Conservation (phyloP, 2,329 filamentous ascomycete species). For the Hymenoscyphus fructigenus region DNA sequence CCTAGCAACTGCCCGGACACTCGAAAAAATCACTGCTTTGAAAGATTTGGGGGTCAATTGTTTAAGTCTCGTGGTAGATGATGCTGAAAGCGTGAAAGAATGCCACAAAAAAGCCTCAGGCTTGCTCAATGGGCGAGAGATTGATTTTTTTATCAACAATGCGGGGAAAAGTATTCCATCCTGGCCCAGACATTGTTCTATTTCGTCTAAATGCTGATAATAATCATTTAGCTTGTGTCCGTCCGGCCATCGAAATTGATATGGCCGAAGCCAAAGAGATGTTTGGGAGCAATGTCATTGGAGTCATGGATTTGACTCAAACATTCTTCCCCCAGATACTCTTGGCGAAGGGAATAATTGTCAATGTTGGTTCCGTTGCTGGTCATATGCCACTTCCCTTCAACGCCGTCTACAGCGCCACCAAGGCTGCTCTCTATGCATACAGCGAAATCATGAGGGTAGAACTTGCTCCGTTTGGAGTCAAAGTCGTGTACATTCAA, state of each 20-base stretch:
- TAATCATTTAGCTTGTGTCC: slow-evolving; percentile 1
- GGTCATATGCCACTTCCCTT: slow-evolving; percentile 16
- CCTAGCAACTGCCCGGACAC: slow-evolving; percentile 41
- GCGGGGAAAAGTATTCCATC: slow-evolving; percentile 32
- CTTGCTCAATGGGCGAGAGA: slow-evolving; percentile 36
- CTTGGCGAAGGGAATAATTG: slow-evolving; percentile 29
- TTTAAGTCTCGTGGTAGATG: slow-evolving; percentile 42
- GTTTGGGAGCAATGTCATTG: slow-evolving; percentile 36
- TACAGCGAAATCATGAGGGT: slow-evolving; percentile 19
- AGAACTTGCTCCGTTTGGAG: slow-evolving; percentile 23
- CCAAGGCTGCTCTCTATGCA: slow-evolving; percentile 21
- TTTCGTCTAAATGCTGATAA: neutral
- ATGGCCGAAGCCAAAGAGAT: slow-evolving; percentile 27
- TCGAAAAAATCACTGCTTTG: slow-evolving; percentile 35
- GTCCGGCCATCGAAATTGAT: slow-evolving; percentile 29
- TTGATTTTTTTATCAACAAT: slow-evolving; percentile 46
- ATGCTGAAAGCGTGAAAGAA: slow-evolving; percentile 36
- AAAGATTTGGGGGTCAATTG: slow-evolving; percentile 27
- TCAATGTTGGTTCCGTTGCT: slow-evolving; percentile 29
- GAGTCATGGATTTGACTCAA: slow-evolving; percentile 31
- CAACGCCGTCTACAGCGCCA: slow-evolving; percentile 21
- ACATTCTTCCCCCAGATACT: slow-evolving; percentile 33
- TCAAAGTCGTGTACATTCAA: slow-evolving; percentile 13
- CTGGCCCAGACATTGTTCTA: no score
- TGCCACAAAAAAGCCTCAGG: slow-evolving; percentile 29